Percentiles rank a stretch among this genome's conserved stretches.
Evolutionary conservation across 2,329 filamentous ascomycete genomes (phyloP).

Genomic region (Alternaria triticina): DNA sequence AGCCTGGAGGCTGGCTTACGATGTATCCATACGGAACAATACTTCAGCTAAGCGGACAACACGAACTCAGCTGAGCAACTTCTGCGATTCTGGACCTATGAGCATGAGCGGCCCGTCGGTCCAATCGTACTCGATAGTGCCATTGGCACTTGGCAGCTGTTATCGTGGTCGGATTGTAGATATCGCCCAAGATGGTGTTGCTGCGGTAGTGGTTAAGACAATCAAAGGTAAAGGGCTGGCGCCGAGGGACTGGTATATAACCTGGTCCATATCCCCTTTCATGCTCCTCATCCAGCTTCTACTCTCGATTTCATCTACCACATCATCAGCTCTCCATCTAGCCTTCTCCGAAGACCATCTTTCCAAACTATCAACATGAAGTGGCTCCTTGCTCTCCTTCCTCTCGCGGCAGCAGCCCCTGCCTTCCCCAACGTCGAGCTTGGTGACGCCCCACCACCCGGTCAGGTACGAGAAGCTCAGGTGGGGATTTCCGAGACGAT

Average conservation of each 20-base stretch:
- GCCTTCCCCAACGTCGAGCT: slow-evolving; percentile 23
- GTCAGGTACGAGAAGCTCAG: slow-evolving; percentile 27
- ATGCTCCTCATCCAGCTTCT: slow-evolving; percentile 42
- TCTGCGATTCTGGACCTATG: slow-evolving; percentile 32
- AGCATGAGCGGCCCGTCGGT: slow-evolving; percentile 37
- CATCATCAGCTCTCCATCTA: slow-evolving; percentile 20
- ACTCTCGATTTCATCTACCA: slow-evolving; percentile 27
- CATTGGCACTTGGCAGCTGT: slow-evolving; percentile 35
- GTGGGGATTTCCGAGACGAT: background rate
- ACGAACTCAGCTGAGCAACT: slow-evolving; percentile 41
- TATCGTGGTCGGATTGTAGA: slow-evolving; percentile 27
- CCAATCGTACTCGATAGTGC: slow-evolving; percentile 46
- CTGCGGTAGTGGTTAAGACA: slow-evolving; percentile 12
- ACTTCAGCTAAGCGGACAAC: slow-evolving; percentile 18
- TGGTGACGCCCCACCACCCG: slow-evolving; percentile 38
- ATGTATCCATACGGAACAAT: slow-evolving; percentile 3
- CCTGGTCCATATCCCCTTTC: slow-evolving; percentile 27
- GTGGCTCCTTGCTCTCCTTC: slow-evolving; percentile 45
- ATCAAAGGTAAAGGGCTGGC: slow-evolving; percentile 11
- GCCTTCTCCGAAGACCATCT: slow-evolving; percentile 17
- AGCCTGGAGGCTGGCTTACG: slow-evolving; percentile 17
- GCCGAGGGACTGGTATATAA: slow-evolving; percentile 42
- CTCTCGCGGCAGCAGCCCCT: slow-evolving; percentile 40
- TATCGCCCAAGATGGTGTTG: slow-evolving; percentile 23
- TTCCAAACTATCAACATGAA: slow-evolving; percentile 43